phyloP scores from a whole-genome alignment of 208 protist genomes.

The Novymonas esmeraldas region DNA sequence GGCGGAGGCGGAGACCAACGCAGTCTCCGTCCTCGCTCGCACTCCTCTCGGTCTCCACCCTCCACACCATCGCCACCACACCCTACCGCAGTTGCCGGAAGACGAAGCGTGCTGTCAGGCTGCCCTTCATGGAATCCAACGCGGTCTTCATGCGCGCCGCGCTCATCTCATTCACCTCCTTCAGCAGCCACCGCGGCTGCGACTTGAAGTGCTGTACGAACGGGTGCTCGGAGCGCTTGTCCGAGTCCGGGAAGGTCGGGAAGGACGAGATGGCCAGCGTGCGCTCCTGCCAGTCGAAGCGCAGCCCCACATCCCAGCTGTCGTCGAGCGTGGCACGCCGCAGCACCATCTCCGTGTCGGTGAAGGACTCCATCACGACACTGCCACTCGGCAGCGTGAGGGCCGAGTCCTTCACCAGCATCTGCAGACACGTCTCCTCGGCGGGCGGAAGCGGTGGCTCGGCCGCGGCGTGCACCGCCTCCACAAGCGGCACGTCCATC shows the following conservation, averaged over 20 bases:
- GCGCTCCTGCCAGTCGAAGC: slow-evolving; percentile 75
- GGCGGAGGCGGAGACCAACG: not conserved
- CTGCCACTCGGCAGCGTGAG: slow-evolving; percentile 53
- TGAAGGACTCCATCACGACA: slow-evolving; percentile 68
- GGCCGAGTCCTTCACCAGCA: slow-evolving; percentile 26
- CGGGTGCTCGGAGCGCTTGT: slow-evolving; percentile 42
- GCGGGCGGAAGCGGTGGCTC: slow-evolving; percentile 20
- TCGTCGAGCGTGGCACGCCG: slow-evolving; percentile 56
- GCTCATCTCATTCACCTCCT: slow-evolving; percentile 71
- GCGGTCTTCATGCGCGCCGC: slow-evolving; percentile 68
- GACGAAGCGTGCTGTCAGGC: slow-evolving; percentile 57
- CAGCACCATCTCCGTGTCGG: slow-evolving; percentile 60
- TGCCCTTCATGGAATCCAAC: slow-evolving; percentile 66
- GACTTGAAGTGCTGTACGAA: slow-evolving; percentile 61
- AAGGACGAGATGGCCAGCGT: slow-evolving; percentile 64
- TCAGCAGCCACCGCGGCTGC: slow-evolving; percentile 59
- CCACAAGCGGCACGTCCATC: slow-evolving; percentile 33
- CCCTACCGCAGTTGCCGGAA: slow-evolving; percentile 29
- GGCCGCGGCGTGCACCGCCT: slow-evolving; percentile 18
- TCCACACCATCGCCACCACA: too few relatives aligned
- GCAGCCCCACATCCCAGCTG: slow-evolving; percentile 70
- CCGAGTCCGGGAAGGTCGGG: slow-evolving; percentile 36
- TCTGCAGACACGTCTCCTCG: slow-evolving; percentile 8
- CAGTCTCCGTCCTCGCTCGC: too few relatives aligned
- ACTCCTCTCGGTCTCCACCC: too few relatives aligned